Base-by-base conservation (phyloP, 495 filamentous ascomycete species). In the Xylaria acuta region DNA sequence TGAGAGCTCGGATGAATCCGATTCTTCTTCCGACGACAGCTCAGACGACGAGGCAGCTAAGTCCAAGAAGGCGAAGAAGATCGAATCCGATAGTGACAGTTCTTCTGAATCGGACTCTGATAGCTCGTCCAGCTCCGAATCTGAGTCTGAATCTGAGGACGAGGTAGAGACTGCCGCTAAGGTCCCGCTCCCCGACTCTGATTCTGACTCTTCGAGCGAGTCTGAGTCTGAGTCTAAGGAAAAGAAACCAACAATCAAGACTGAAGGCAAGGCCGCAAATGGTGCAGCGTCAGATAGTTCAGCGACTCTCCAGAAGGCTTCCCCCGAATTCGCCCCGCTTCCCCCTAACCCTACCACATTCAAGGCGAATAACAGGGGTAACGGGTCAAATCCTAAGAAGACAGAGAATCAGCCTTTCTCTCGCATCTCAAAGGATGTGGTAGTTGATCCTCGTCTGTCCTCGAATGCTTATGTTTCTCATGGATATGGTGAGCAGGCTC, bases 401-500 rank as follows among this genome's bases (percentile, higher is more conserved):
- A 86, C 90, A 75, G 82, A 85, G 43, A 90, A 86, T 56, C 80
- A 84, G 56, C 88, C 87, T 18, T 93, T 93, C 84, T 89, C 87
- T 3, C 88, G 92, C 68, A 89, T 94, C 70, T 81, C 86, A 38
- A 82, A 83, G 67, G 83, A 90, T 74, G 80, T 85, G 54, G 67
- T 82, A 25, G 87, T 92, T 22, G 92, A 94, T 76, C 86, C 88
- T 18, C 80, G 82, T 69, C 78, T 86, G 72, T 80, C 86, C 64
- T 91, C 87, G 77, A 98, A 96, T 82, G 86, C 87, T 5, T 98
- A 95, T 79, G 85, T 92, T 41, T 82, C 89, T 5, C 93, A 97
- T 75, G 93, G 93, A 47, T 99, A 98, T 78, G 94, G 95, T 7
- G 90, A 95, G 65, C 90, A 90, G 65, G 97, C 97, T 43, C 92